A percentile compares a stretch with the other conserved stretches of the same genome.
Conservation (phyloP, 2,329 filamentous ascomycete genomes). For the Cordyceps tenuipes region DNA sequence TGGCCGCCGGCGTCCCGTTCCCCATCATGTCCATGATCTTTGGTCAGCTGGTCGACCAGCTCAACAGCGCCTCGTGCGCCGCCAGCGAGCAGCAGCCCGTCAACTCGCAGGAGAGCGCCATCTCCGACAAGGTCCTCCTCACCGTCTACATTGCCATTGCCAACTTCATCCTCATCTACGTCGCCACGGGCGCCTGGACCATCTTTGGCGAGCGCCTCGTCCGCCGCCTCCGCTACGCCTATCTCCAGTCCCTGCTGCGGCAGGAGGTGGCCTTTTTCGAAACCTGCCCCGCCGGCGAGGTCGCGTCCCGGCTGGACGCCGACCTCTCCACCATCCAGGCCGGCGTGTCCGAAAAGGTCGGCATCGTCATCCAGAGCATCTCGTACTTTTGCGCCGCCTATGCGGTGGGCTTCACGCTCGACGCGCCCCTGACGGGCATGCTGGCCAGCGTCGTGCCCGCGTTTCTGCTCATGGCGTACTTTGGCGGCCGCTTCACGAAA, state of each 20-base stretch:
- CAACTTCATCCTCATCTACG: slow-evolving; percentile 49
- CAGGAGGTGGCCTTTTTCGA: slow-evolving; percentile 54
- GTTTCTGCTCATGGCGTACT: slow-evolving; percentile 44
- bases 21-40: slow-evolving; percentile 50
- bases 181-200: slow-evolving; percentile 51
- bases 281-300: slow-evolving; percentile 45
- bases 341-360: slow-evolving; percentile 57
- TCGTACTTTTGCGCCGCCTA: slow-evolving; percentile 56
- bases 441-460: slow-evolving; percentile 48
- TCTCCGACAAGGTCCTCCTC: slow-evolving; percentile 43
- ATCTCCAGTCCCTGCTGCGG: slow-evolving; percentile 44
- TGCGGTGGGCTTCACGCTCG: slow-evolving; percentile 52
- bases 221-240: slow-evolving; percentile 46
- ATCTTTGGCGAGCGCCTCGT: slow-evolving; percentile 48
- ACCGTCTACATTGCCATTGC: slow-evolving; percentile 53
- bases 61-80: slow-evolving; percentile 30
- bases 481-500: slow-evolving; percentile 41
- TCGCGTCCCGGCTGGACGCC: slow-evolving; percentile 46
- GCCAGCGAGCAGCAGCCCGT: neutral
- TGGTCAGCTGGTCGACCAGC: slow-evolving; percentile 45
- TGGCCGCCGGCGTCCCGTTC: slow-evolving; percentile 45
- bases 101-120: slow-evolving; percentile 15
- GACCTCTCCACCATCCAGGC: slow-evolving; percentile 53
- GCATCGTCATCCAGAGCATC: slow-evolving; percentile 45
- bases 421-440: slow-evolving; percentile 48